A percentile compares a stretch with the other conserved stretches of the same genome.
phyloP scores from a whole-genome alignment of 2,329 filamentous ascomycete genomes.

The Fusarium keratoplasticum region DNA sequence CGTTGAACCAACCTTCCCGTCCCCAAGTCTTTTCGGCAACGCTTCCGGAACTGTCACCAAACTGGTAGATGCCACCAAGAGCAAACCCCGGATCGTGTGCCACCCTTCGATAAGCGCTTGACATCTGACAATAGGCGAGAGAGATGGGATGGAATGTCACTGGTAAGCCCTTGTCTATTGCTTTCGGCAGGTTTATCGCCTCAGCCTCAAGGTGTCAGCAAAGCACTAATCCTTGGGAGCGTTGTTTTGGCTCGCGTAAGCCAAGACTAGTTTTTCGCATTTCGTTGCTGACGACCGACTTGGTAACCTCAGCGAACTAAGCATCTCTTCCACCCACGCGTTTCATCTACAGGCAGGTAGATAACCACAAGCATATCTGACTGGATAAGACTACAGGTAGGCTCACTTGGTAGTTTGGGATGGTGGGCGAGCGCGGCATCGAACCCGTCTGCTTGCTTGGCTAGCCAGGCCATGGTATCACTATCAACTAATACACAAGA shows the following conservation, averaged over 20 bases:
- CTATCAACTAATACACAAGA: not conserved
- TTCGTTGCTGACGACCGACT: not conserved
- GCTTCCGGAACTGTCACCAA: not conserved
- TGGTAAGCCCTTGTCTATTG: not conserved
- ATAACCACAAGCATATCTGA: not conserved
- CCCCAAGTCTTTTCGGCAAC: not conserved
- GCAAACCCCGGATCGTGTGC: not conserved
- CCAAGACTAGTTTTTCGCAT: not conserved
- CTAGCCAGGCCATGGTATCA: not conserved
- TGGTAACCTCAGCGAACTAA: not conserved
- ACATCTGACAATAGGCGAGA: not conserved
- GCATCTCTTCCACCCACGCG: not conserved
- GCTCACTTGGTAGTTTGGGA: not conserved
- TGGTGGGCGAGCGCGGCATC: not conserved
- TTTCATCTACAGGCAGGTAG: not conserved
- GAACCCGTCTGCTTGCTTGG: not conserved
- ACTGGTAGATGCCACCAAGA: not conserved
- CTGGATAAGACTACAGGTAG: not conserved
- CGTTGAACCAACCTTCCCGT: not conserved
- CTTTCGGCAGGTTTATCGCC: not conserved
- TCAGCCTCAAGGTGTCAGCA: not conserved
- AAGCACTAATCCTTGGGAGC: not conserved
- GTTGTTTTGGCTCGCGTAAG: not conserved
- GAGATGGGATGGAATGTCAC: not conserved
- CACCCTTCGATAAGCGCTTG: not conserved